A percentile compares a stretch with the other conserved stretches of the same genome.
Conservation (phyloP, 177 flowering plant species). For the Vitis hybrid region DNA sequence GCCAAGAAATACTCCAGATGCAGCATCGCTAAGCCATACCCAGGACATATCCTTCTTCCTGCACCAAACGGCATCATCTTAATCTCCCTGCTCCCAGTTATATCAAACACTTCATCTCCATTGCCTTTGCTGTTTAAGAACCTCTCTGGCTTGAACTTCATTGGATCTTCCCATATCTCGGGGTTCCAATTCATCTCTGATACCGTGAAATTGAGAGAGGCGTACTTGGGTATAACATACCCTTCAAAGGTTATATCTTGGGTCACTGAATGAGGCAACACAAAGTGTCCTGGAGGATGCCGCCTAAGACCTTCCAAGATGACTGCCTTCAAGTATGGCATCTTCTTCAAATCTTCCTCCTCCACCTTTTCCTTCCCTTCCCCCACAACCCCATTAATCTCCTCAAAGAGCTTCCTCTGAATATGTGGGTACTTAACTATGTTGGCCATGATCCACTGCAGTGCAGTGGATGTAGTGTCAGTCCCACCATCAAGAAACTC, state of each 20-base stretch:
- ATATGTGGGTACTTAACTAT: conserved; percentile 46
- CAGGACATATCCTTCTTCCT: conserved; percentile 64
- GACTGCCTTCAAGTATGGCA: conserved; percentile 52
- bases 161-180: conserved; percentile 49
- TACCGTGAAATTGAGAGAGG: conserved; percentile 35
- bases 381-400: conserved; percentile 23
- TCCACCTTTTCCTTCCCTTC: conserved; percentile 11
- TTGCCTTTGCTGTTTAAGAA: conserved; percentile 26
- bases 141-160: conserved; percentile 59
- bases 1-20: conserved; percentile 49
- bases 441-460: conserved; percentile 66
- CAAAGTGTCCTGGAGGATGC: conserved; percentile 50
- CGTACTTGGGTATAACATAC: conserved; percentile 30
- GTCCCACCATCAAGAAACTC: conserved; percentile 53
- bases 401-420: conserved; percentile 36
- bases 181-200: conserved; percentile 47
- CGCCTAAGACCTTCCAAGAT: conserved; percentile 39
- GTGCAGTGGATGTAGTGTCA: conserved; percentile 46
- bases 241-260: conserved; percentile 32
- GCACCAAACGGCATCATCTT: conserved; percentile 70
- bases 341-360: conserved; percentile 37
- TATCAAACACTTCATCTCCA: conserved; percentile 27
- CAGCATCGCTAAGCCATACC: conserved; percentile 37
- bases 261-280: conserved; percentile 41
- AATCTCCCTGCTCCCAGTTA: conserved; percentile 51